A percentile compares a stretch with the other conserved stretches of the same genome.
Evolutionary conservation across 129 eudicot species (phyloP).

Genomic region (Logfia minima): DNA sequence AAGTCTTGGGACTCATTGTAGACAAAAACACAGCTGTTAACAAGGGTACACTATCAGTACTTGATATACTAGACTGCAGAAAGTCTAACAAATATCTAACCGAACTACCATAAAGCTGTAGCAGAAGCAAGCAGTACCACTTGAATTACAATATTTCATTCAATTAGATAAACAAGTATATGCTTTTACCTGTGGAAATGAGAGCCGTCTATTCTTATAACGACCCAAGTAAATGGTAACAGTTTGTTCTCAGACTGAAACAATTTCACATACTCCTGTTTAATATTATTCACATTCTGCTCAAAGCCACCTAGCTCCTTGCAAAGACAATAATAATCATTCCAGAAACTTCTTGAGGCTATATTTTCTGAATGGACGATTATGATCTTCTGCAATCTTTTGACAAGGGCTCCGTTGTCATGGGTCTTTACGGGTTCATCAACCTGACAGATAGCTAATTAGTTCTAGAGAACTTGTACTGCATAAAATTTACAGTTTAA

Average conservation of each 20-base stretch:
- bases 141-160: background rate
- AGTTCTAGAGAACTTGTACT: constrained; percentile 7
- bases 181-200: constrained; percentile 79
- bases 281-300: constrained; percentile 54
- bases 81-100: background rate
- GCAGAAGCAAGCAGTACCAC: no score
- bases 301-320: constrained; percentile 59
- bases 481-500: background rate
- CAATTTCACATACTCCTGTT: constrained; percentile 61
- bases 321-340: constrained; percentile 45
- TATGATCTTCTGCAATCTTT: constrained; percentile 49
- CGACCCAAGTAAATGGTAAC: constrained; percentile 77
- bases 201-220: constrained; percentile 84
- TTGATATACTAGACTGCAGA: background rate
- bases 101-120: background rate
- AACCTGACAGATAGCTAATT: constrained; percentile 42
- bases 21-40: background rate
- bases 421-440: constrained; percentile 55
- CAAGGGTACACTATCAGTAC: background rate
- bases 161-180: background rate
- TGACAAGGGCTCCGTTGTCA: constrained; percentile 55
- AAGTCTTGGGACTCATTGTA: background rate
- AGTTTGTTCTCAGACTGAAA: constrained; percentile 62
- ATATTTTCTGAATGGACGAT: constrained; percentile 62
- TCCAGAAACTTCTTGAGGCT: constrained; percentile 76